Evolutionary conservation across 257 asterid genomes (phyloP).

Genomic region (Lavandula angustifolia): DNA sequence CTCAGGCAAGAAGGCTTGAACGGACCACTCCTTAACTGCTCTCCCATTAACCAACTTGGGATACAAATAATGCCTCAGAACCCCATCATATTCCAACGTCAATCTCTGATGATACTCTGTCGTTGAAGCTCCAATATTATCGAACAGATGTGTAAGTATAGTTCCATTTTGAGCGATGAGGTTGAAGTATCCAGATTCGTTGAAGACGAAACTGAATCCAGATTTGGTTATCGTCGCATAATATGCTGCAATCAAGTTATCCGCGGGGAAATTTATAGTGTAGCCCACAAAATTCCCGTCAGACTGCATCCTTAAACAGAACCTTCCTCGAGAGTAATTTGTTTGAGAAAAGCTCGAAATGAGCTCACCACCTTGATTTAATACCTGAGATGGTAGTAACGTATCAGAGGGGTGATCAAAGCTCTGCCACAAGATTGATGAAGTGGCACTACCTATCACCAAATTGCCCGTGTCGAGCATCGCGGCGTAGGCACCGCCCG

Average conservation of each 20-base stretch:
- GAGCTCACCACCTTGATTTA: not conserved
- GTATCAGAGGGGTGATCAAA: conserved; percentile 40
- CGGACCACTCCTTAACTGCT: conserved; percentile 34
- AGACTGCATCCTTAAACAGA: not conserved
- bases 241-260: conserved; percentile 11
- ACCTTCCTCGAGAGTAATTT: conserved; percentile 30
- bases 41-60: conserved; percentile 26
- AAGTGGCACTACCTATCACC: conserved; percentile 22
- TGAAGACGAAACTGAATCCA: conserved; percentile 36
- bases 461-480: conserved; percentile 42
- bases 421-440: conserved; percentile 35
- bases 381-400: conserved; percentile 30
- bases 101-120: conserved; percentile 26
- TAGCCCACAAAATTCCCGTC: conserved; percentile 31
- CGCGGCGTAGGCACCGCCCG: conserved; percentile 19
- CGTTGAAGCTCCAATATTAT: not conserved
- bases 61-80: conserved; percentile 30
- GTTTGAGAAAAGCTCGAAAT: conserved; percentile 28
- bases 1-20: conserved; percentile 22
- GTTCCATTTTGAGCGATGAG: conserved; percentile 29
- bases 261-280: conserved; percentile 29
- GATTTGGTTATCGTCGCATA: conserved; percentile 12
- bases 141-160: not conserved
- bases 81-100: conserved; percentile 38
- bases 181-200: conserved; percentile 35